Percentiles rank a stretch among this genome's conserved stretches.
Conservation (phyloP, 192 early-diverging fungal species). For the Oehlia diaphana region DNA sequence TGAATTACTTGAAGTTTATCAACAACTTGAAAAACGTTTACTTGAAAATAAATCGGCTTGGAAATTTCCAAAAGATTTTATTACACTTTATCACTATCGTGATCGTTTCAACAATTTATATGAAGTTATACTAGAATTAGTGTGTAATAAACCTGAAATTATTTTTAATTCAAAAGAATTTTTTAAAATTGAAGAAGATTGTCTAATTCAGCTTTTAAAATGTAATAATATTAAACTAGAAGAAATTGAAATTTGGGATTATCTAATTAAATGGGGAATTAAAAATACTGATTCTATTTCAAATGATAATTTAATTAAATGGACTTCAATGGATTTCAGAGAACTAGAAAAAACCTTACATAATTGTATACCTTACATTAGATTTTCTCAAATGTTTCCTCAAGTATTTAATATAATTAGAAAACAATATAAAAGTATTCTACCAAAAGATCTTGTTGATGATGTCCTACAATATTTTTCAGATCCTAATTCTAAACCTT, state of each 20-base stretch:
- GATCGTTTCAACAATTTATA: not conserved
- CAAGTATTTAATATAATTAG: too few species aligned
- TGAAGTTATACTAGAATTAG: not conserved
- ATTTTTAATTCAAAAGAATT: conserved; percentile 12
- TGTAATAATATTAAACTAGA: not conserved
- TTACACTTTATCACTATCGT: not conserved
- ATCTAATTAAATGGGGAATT: conserved; percentile 15
- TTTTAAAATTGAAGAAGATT: not conserved
- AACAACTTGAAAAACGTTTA: not conserved
- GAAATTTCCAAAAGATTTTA: not conserved
- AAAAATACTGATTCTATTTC: not conserved
- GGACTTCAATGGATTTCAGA: not conserved
- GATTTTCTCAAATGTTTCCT: too few species aligned
- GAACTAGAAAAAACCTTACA: not conserved
- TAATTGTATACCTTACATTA: not conserved
- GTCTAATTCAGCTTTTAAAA: not conserved
- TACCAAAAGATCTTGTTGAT: not conserved
- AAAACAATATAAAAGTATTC: too few species aligned
- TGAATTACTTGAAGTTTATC: not conserved
- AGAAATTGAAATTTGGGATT: conserved; percentile 18
- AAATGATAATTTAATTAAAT: not conserved
- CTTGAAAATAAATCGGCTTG: not conserved
- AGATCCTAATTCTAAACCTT: not conserved
- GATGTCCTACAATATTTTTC: not conserved
- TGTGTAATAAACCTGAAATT: not conserved